A percentile compares a stretch with the other conserved stretches of the same genome.
Conservation (phyloP, 2,329 filamentous ascomycete species). For the Delphinella strobiligena region DNA sequence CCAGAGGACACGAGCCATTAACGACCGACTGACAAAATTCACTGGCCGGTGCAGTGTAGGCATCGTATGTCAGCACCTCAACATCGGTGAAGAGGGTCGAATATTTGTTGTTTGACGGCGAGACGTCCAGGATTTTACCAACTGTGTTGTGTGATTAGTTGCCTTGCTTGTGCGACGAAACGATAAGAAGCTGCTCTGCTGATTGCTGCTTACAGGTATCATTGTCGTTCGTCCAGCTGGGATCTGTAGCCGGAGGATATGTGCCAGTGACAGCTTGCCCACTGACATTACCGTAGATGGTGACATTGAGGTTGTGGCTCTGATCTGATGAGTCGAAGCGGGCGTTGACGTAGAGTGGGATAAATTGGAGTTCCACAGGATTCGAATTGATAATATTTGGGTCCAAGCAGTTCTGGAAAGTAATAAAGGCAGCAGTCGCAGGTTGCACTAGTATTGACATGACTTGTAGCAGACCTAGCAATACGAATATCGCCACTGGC, state of each 20-base stretch:
- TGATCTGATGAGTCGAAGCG: constrained; percentile 52
- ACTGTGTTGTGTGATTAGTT: no score
- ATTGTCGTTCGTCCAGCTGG: constrained; percentile 50
- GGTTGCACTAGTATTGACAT: background rate
- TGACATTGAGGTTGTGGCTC: constrained; percentile 59
- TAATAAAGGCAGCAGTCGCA: constrained; percentile 52
- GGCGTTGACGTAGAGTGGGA: constrained; percentile 63
- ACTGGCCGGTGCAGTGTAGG: constrained; percentile 42
- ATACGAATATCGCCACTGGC: background rate
- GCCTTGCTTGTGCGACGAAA: no score
- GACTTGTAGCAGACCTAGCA: background rate
- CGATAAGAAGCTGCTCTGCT: no score
- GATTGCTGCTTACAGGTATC: constrained; percentile 29
- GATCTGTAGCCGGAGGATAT: constrained; percentile 48
- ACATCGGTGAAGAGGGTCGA: constrained; percentile 64
- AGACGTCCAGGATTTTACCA: constrained; percentile 66
- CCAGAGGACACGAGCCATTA: constrained; percentile 59
- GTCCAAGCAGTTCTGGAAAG: constrained; percentile 73
- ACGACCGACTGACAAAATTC: constrained; percentile 54
- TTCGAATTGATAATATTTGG: constrained; percentile 45
- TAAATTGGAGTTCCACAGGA: constrained; percentile 60
- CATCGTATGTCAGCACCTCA: constrained; percentile 65
- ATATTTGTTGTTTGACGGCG: constrained; percentile 45
- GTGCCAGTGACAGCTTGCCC: constrained; percentile 49
- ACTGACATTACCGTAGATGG: constrained; percentile 82